Evolutionary conservation across 345 rosid species (phyloP), one percentile per base, ranked within the genome.

Genomic region (Sisymbrium irio): DNA sequence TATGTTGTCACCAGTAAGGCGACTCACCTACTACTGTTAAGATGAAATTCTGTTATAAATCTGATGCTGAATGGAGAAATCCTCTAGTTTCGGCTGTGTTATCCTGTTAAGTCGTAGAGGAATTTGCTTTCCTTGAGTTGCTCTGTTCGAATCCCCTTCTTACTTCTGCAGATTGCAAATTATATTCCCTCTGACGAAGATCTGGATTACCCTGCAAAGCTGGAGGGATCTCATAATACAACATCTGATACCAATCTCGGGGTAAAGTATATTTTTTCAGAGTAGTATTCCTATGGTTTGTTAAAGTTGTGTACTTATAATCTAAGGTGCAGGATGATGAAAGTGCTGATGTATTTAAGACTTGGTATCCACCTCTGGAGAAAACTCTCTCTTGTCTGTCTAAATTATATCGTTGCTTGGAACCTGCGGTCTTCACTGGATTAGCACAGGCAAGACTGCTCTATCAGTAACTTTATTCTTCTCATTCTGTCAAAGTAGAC

Each of bases 331-430:
- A 92, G 97, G 86, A 79, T 72, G 86, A 80, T 63, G 97, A 78
- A 79, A 85, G 80, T 65, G 60, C 87, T 18, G 86, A 85, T 81
- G 83, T 81, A 62, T 87, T 83, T 80, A 90, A 84, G 78, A 83
- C 92, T 81, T 92, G 97, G 99, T 95, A 92, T 75, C 97, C 99
- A 40, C 92, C 99, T 33, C 65, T 95, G 74, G 99, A 95, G 87
- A 92, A 86, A 80, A 92, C 99, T 45, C 64, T 95, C 56, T 89
- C 99, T 62, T 85, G 90, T 86, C 96, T 95, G 59, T 89, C 97
- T 15, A 95, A 90, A 82, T 74, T 95, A 77, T 92, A 95, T 74
- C 89, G 80, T 22, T 95, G 96, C 85, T 75, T 95, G 79, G 97
- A 95, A 76, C 84, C 89, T 70, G 78, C 83, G 11, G 93, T 92